Evolutionary conservation across 805 yeast species (phyloP).

Genomic region (Candida peoriensis): DNA sequence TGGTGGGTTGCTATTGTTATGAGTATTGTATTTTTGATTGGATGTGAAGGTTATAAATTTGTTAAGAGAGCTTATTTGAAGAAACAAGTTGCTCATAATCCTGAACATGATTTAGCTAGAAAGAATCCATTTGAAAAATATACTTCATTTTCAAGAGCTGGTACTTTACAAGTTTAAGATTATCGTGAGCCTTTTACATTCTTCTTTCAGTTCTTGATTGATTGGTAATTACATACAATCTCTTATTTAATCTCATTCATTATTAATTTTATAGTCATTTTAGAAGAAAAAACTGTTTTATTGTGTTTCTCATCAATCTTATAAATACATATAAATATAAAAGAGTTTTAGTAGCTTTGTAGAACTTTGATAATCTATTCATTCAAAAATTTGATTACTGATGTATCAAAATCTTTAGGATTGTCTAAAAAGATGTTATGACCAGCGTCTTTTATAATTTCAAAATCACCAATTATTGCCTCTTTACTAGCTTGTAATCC

Average conservation of each 20-base stretch:
- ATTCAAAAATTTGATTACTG: constrained; percentile 32
- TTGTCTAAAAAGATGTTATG: constrained; percentile 78
- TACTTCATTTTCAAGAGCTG: constrained; percentile 51
- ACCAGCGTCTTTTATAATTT: constrained; percentile 50
- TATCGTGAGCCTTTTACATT: background rate
- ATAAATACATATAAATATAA: too few relatives aligned
- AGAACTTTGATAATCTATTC: too few relatives aligned
- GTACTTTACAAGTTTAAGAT: constrained; percentile 33
- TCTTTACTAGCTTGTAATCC: constrained; percentile 30
- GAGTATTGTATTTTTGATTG: constrained; percentile 48
- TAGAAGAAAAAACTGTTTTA: too few relatives aligned
- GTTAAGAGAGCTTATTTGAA: constrained; percentile 53
- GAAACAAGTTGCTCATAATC: constrained; percentile 41
- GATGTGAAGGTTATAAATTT: constrained; percentile 65
- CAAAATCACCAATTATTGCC: constrained; percentile 14
- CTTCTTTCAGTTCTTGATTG: background rate
- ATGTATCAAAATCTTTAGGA: constrained; percentile 43
- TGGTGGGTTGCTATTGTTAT: constrained; percentile 74
- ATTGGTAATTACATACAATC: background rate
- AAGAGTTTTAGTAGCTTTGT: too few relatives aligned
- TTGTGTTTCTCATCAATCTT: too few relatives aligned
- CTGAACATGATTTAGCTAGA: constrained; percentile 60
- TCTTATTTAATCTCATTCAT: too few relatives aligned
- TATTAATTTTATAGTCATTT: too few relatives aligned
- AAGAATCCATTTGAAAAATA: constrained; percentile 59